A percentile compares a stretch with the other conserved stretches of the same genome.
Evolutionary conservation across 352 stramenopile species (phyloP).

Genomic region (Globisporangium canariense): DNA sequence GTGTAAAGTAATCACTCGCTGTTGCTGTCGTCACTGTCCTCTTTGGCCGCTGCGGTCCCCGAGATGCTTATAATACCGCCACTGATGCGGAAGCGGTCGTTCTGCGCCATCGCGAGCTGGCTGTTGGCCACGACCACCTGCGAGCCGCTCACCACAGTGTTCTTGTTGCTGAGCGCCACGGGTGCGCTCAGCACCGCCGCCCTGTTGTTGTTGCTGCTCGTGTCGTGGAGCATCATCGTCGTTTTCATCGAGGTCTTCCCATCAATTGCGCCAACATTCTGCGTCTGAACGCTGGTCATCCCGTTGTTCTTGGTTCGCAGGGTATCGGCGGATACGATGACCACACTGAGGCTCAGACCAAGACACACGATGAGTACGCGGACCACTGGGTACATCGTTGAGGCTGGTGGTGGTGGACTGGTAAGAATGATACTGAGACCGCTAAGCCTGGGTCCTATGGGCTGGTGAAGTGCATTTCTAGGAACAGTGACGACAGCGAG

Average conservation of each 20-base stretch:
- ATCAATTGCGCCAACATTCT: conserved; percentile 4
- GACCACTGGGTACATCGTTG: background rate
- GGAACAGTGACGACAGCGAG: background rate
- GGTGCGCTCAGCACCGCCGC: background rate
- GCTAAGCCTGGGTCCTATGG: background rate
- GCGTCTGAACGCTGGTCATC: conserved; percentile 8
- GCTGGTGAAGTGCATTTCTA: background rate
- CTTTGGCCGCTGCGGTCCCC: background rate
- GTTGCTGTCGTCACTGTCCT: conserved; percentile 2
- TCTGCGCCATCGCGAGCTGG: background rate
- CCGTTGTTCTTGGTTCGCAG: background rate
- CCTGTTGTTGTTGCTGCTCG: background rate
- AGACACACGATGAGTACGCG: background rate
- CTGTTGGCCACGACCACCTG: conserved; percentile 6
- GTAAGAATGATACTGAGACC: background rate
- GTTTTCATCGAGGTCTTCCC: conserved; percentile 1
- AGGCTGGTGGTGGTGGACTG: background rate
- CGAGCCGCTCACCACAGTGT: background rate
- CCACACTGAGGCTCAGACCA: background rate
- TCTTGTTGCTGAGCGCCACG: conserved; percentile 4
- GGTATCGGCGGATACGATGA: background rate
- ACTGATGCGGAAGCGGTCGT: background rate
- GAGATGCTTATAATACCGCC: background rate
- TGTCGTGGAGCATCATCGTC: background rate
- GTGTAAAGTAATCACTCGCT: background rate